Evolutionary conservation across 1,284 basidiomycete genomes (phyloP).

Genomic region (Abortiporus biennis): DNA sequence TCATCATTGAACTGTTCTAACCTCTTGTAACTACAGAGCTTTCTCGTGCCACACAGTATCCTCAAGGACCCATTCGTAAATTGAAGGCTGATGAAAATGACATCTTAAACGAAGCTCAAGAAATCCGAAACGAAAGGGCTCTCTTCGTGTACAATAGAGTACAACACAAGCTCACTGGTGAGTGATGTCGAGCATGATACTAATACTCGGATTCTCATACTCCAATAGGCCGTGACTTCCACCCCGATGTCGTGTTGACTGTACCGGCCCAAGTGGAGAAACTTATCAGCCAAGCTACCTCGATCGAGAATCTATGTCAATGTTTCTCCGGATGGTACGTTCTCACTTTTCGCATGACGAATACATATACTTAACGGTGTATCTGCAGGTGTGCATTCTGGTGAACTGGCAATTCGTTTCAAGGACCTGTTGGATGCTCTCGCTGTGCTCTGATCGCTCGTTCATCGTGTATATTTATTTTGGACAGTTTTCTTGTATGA

Average conservation of each 20-base stretch:
- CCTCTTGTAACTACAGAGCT: slow-evolving; percentile 43
- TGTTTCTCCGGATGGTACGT: slow-evolving; percentile 92
- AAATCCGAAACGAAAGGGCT: slow-evolving; percentile 87
- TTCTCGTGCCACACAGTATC: slow-evolving; percentile 63
- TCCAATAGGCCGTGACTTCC: slow-evolving; percentile 78
- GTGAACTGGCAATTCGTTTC: slow-evolving; percentile 24
- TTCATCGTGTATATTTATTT: neutral
- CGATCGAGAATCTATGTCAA: slow-evolving; percentile 90
- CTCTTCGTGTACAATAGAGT: slow-evolving; percentile 90
- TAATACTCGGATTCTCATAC: slow-evolving; percentile 4
- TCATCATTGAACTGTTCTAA: neutral
- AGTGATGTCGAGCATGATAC: slow-evolving; percentile 16
- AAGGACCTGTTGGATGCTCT: too few relatives aligned
- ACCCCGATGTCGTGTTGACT: slow-evolving; percentile 68
- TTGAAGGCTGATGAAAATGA: slow-evolving; percentile 78
- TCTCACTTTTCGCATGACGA: neutral
- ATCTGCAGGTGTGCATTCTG: slow-evolving; percentile 34
- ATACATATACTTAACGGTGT: neutral
- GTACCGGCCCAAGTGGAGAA: slow-evolving; percentile 84
- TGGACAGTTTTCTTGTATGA: too few relatives aligned
- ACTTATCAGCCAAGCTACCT: slow-evolving; percentile 86
- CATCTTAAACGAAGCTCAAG: slow-evolving; percentile 77
- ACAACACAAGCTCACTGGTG: slow-evolving; percentile 87
- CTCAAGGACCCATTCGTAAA: slow-evolving; percentile 68
- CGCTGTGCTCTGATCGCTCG: too few relatives aligned